Evolutionary conservation across 768 basidiomycete species (phyloP), one percentile per base, ranked within the genome.

Genomic region (Xerocomus potaroensis): DNA sequence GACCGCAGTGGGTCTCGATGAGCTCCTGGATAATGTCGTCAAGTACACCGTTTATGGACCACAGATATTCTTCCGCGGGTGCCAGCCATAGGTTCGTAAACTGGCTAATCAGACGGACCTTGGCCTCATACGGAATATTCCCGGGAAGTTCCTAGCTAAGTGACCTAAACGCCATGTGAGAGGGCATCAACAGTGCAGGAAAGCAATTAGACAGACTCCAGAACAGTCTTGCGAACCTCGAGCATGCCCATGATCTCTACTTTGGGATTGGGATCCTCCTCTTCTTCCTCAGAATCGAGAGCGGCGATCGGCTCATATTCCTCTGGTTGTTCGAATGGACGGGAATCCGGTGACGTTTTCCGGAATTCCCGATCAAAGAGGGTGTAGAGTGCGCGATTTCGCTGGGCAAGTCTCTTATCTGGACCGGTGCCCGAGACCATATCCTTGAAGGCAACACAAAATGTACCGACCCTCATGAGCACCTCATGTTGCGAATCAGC

Each of bases 401-500:
- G 47, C 42, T 71, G 75, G 0, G 67, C 68, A 16, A 77, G 63
- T 1, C 8, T 39, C 55, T 73, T 72, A 47, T 68, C 54, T 4
- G 63, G 56, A 30, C 59, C 52, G 5, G 50, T 44, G 1, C 73
- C 76, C 5, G 59, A 53, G 19, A 73, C 68, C 1, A 49, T 50
- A 3, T 55, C 51, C 18, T 55, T 62, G 35, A 75, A 64, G 3
- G 63, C 71, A 16, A 62, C 55, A 45, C 72, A 78, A 48, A 84
- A 83, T 0, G 54, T 54, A 0, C 63, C 73, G 32, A 81, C 63
- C 9, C 69, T 69, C 4, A 58, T 54, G 3, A 76, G 63, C 1
- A 83, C 65, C 51, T 79, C 76, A 1, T 72, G 68, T 3, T 71
- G 61, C 0, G 78, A 71, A 26, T 80, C 71, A 8, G 49, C 52